Base-by-base conservation (phyloP, 768 basidiomycete species). In the Gloeophyllum trabeum region DNA sequence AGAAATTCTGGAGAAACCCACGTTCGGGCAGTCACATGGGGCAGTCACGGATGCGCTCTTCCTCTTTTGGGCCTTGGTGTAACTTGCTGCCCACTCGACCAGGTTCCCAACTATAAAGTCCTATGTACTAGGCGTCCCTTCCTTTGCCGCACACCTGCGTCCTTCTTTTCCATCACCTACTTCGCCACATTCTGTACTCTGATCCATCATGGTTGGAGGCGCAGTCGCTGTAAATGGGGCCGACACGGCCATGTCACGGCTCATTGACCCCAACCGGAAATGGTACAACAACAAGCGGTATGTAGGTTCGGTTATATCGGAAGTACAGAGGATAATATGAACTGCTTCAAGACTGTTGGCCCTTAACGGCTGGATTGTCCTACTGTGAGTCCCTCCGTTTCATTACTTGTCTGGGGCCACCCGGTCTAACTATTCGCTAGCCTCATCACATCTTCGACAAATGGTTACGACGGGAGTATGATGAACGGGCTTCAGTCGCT, bases 231-330 rank as follows among this genome's bases (percentile, higher is more conserved):
- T 21, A 7, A 62, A 62, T 47, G 58, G 44, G 2, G 42, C 25
- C 32, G 49, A 49, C 21, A 55, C 62, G 23, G 67, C 66, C 24
- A 74, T 71, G 49, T 59, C 56, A 5, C 76, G 76, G 49, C 65
- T 82, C 43, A 48, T 82, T 44, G 75, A 85, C 60, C 79, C 79
- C 10, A 72, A 56, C 44, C 66, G 76, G 55, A 82, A 66, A 54
- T 86, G 83, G 83, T 81, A 80, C 61, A 84, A 79, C 62, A 85
- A 86, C 67, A 72, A 58, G 58, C 67, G 82, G 79, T 78, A 51
- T n/a, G 66, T 46, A 12, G 30, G 10, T 43, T 26, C 14, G 4
- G n/a, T 40, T 32, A 30, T 20, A 43, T 36, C 10, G 7, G n/a
- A 6, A 13, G 4, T 20, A 7, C 24, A 10, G 6, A 19, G 23